Evolutionary conservation across 495 filamentous ascomycete species (phyloP).

Genomic region (Astrothelium macrocarpum): DNA sequence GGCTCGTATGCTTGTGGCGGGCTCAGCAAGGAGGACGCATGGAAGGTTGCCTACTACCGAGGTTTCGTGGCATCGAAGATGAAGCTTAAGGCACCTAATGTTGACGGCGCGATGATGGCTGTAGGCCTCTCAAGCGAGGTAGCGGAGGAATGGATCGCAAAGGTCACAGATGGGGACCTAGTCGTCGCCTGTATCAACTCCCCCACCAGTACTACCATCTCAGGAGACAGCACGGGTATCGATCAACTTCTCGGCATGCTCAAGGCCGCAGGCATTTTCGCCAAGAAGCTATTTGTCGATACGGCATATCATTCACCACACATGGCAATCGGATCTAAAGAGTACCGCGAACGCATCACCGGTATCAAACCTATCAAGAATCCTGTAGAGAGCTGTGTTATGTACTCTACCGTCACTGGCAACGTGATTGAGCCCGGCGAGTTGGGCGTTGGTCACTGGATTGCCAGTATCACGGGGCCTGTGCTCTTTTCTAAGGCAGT

Average conservation of each 20-base stretch:
- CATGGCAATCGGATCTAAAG: conserved; percentile 34
- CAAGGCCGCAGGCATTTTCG: conserved; percentile 4
- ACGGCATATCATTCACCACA: conserved; percentile 46
- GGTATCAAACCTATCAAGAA: not conserved
- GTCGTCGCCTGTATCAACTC: conserved; percentile 30
- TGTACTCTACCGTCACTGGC: not conserved
- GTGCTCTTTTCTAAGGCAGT: not conserved
- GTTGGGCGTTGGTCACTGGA: conserved; percentile 12
- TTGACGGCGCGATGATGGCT: not conserved
- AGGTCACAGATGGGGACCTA: not conserved
- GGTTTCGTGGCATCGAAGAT: no score
- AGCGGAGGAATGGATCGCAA: not conserved
- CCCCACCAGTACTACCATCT: conserved; percentile 25
- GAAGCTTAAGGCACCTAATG: no score
- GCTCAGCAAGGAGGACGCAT: conserved; percentile 38
- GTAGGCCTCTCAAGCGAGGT: conserved; percentile 1
- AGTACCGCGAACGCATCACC: not conserved
- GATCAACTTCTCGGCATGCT: not conserved
- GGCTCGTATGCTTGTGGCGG: conserved; percentile 51
- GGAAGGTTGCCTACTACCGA: conserved; percentile 33
- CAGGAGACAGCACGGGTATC: conserved; percentile 23
- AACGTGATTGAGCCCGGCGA: not conserved
- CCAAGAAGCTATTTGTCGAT: not conserved
- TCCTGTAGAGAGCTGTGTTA: no score
- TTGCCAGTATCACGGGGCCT: conserved; percentile 7